Percentiles rank a stretch among this genome's conserved stretches.
phyloP scores from a whole-genome alignment of 2,329 filamentous ascomycete genomes.

The Huntiella moniliformis region DNA sequence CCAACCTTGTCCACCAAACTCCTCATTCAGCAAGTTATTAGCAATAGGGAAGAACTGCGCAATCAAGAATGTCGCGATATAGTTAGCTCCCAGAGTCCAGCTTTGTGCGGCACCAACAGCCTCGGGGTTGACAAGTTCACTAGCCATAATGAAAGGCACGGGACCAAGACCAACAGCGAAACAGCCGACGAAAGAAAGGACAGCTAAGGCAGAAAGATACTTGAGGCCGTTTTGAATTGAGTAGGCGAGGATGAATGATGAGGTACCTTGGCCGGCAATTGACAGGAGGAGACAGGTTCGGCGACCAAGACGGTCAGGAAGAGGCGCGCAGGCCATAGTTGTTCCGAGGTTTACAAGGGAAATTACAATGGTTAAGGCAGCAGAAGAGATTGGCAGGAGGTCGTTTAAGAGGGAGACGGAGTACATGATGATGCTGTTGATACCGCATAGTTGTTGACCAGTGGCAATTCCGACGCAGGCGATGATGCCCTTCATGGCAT shows the following conservation, averaged over 20 bases:
- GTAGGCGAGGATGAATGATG: constrained; percentile 57
- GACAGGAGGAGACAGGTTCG: constrained; percentile 71
- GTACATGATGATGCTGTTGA: constrained; percentile 98
- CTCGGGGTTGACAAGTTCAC: constrained; percentile 75
- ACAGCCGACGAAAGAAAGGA: constrained; percentile 69
- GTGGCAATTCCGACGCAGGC: constrained; percentile 84
- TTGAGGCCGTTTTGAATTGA: constrained; percentile 59
- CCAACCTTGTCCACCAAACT: constrained; percentile 51
- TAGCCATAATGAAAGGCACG: constrained; percentile 84
- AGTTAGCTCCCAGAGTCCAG: constrained; percentile 73
- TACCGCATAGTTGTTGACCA: constrained; percentile 78
- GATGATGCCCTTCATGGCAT: constrained; percentile 55
- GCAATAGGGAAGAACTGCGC: constrained; percentile 88
- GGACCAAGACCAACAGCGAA: constrained; percentile 85
- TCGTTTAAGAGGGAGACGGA: constrained; percentile 74
- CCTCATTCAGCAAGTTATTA: constrained; percentile 49
- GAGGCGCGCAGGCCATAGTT: constrained; percentile 61
- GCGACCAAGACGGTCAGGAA: constrained; percentile 74
- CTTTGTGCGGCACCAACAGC: constrained; percentile 84
- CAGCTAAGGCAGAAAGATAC: constrained; percentile 59
- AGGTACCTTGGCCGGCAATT: constrained; percentile 66
- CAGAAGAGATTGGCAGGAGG: constrained; percentile 64
- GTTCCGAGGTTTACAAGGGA: constrained; percentile 72
- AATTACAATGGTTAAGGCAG: constrained; percentile 69
- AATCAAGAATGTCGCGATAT: constrained; percentile 76